Percentiles rank a stretch among this genome's conserved stretches.
These are phyloP conservation scores for Nannochloropsis oceanica DNA, from an alignment of 108 stramenopile species.

Conservation along the genomic window DNA sequence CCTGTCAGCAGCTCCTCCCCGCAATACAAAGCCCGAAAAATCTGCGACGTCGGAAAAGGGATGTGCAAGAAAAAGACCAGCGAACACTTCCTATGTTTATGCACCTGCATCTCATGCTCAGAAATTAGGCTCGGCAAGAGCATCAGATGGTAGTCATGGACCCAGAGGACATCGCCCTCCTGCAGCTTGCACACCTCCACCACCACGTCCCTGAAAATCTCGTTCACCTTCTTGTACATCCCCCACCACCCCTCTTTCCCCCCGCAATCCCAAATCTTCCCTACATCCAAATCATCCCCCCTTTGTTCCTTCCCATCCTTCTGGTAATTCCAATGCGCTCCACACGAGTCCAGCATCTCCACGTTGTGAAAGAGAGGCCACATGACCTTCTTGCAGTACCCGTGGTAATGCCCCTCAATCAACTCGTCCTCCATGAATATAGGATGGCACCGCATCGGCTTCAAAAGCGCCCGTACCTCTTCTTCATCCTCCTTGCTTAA, in stretches of 20 bases:
- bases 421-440: conserved; percentile 59
- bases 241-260: neutral
- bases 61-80: conserved; percentile 98
- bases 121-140: conserved; percentile 68
- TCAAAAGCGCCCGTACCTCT: conserved; percentile 50
- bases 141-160: conserved; percentile 96
- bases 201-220: conserved; percentile 55
- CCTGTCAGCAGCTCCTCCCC: conserved; percentile 81
- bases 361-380: conserved; percentile 98
- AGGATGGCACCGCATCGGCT: conserved; percentile 78
- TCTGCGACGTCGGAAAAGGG: conserved; percentile 94
- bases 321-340: conserved; percentile 1
- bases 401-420: conserved; percentile 61
- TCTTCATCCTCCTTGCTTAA: conserved; percentile 54
- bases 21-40: conserved; percentile 87
- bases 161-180: conserved; percentile 70
- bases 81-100: conserved; percentile 33
- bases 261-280: neutral
- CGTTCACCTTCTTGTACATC: neutral
- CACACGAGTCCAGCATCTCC: conserved; percentile 58
- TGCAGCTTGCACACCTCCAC: conserved; percentile 40
- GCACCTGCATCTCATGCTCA: conserved; percentile 51
- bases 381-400: conserved; percentile 90
- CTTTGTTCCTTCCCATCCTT: neutral
- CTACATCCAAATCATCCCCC: neutral